These are phyloP conservation scores for Stephania yunnanensis DNA, from an alignment of 164 flowering plant species.

Conservation along the genomic window DNA sequence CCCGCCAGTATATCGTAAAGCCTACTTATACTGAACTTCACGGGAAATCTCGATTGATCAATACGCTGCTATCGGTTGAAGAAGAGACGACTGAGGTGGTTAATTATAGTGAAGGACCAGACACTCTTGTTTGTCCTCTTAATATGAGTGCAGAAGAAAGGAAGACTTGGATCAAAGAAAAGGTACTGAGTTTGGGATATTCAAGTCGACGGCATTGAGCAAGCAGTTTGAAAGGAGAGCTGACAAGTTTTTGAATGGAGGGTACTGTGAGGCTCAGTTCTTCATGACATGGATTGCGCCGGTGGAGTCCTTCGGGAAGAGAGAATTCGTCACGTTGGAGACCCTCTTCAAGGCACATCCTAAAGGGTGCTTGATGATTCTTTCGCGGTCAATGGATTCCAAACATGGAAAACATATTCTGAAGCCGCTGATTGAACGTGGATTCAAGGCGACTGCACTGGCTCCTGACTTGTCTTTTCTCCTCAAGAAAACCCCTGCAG, in stretches of 20 bases:
- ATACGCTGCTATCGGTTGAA: slow-evolving; percentile 9
- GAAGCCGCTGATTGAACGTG: slow-evolving; percentile 38
- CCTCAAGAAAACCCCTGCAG: slow-evolving; percentile 58
- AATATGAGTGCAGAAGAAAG: slow-evolving; percentile 24
- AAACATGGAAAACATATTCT: slow-evolving; percentile 32
- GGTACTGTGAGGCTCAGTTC: slow-evolving; percentile 39
- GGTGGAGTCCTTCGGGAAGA: slow-evolving; percentile 30
- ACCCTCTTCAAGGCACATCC: slow-evolving; percentile 70
- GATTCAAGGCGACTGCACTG: slow-evolving; percentile 42
- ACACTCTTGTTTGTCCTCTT: slow-evolving; percentile 16
- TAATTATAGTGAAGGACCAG: not conserved
- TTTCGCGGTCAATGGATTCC: slow-evolving; percentile 61
- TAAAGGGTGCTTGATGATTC: slow-evolving; percentile 56
- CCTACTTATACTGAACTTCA: not conserved
- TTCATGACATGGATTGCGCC: slow-evolving; percentile 94
- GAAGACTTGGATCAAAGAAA: slow-evolving; percentile 25
- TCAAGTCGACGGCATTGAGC: slow-evolving; percentile 20
- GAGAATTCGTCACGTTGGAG: slow-evolving; percentile 57
- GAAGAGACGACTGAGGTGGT: slow-evolving; percentile 7
- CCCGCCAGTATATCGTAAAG: not conserved
- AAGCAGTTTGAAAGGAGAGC: slow-evolving; percentile 20
- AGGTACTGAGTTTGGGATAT: slow-evolving; percentile 24
- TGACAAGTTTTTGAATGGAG: slow-evolving; percentile 23
- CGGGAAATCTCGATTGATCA: not conserved
- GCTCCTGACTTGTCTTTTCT: slow-evolving; percentile 54